phyloP scores from a whole-genome alignment of 176 grass and related monocot species.

The Juncus inflexus region DNA sequence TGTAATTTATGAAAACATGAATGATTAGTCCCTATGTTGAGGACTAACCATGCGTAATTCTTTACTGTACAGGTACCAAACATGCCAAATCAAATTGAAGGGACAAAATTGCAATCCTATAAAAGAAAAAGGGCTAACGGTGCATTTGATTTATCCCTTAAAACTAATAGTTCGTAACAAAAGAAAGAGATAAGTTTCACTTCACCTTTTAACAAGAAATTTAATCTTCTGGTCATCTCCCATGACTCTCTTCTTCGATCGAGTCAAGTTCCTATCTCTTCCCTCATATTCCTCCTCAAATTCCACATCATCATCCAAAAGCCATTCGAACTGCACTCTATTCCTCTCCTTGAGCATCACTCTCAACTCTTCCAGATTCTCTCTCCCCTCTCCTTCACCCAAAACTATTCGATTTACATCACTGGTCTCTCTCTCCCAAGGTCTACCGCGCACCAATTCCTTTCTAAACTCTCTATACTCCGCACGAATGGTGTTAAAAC shows the following conservation, averaged over 20 bases:
- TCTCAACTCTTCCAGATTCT: slow-evolving; percentile 55
- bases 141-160: too few relatives aligned
- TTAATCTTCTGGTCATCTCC: slow-evolving; percentile 56
- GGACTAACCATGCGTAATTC: too few relatives aligned
- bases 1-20: neutral
- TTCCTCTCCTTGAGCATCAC: slow-evolving; percentile 70
- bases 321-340: slow-evolving; percentile 44
- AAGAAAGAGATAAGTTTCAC: slow-evolving; percentile 29
- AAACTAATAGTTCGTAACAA: slow-evolving; percentile 6
- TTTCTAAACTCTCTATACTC: slow-evolving; percentile 57
- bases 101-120: too few relatives aligned
- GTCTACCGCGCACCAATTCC: slow-evolving; percentile 43
- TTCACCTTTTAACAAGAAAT: slow-evolving; percentile 60
- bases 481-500: slow-evolving; percentile 45
- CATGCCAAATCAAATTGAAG: too few relatives aligned
- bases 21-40: too few relatives aligned
- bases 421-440: slow-evolving; percentile 41
- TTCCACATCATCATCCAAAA: slow-evolving; percentile 68
- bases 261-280: neutral
- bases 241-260: slow-evolving; percentile 11
- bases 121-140: too few relatives aligned
- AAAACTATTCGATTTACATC: slow-evolving; percentile 21
- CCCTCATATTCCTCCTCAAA: slow-evolving; percentile 6
- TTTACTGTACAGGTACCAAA: too few relatives aligned
- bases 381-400: slow-evolving; percentile 18